Evolutionary conservation across 495 filamentous ascomycete species (phyloP), one percentile per base, ranked within the genome.

Genomic region (Podospora pseudopauciseta): DNA sequence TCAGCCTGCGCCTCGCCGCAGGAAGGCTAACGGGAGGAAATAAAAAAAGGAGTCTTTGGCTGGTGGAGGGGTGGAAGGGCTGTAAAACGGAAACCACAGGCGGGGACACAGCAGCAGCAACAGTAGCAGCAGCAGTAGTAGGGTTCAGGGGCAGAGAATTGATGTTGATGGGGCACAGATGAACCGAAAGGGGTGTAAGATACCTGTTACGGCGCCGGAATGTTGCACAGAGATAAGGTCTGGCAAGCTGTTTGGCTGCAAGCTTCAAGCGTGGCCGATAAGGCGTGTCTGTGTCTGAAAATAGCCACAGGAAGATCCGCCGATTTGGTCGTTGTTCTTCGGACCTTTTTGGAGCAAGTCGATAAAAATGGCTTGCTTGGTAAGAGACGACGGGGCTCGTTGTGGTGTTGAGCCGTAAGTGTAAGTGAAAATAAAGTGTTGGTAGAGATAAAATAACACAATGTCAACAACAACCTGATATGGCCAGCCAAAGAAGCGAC

Each of bases 161-260:
- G 23, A 23, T 23, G 23, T 23, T 23, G 23, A 23, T 23, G 20
- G 34, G 59, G 28, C 19, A 67, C 64, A 56, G 58, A 56, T 30
- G 20, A 63, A 64, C 34, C 19, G 19, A 57, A 63, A 18, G 19
- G 63, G 60, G 60, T 63, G 65, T 44, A 27, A 63, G 53, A 60
- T 71, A 71, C 69, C 69, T 68, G 68, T 66, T 65, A 49, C 67
- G 57, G 32, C 54, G 30, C 30, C 16, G 60, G 53, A 66, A 65
- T 71, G 67, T 71, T 58, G 68, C 60, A 73, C 71, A 19, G 63
- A 77, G 73, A 76, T 75, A 76, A 73, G 71, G 66, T n/a, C 63
- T 53, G 65, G 28, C 26, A 61, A 63, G 67, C 60, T 71, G 71
- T 71, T 66, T 70, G 72, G 75, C 67, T 75, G 71, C 54, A 62